Conservation (phyloP, 495 filamentous ascomycete species). For the Antarctomyces pellizariae region DNA sequence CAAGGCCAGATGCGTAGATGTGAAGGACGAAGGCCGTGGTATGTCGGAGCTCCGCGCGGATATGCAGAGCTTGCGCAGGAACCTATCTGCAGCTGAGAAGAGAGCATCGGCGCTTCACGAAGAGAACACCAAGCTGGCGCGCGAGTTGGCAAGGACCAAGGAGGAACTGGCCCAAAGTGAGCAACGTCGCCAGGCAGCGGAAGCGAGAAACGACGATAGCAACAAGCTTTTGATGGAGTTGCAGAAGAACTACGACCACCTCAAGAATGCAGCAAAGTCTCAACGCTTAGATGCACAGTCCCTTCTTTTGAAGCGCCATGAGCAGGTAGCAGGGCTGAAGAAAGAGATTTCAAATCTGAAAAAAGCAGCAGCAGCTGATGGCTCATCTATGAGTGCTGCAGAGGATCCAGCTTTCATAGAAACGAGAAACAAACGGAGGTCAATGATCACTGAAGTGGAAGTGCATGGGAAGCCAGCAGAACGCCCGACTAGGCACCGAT, state of each 20-base stretch:
- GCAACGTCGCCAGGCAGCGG: constrained; percentile 17
- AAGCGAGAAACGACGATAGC: constrained; percentile 19
- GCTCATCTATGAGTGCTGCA: constrained; percentile 6
- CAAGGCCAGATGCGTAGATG: constrained; percentile 13
- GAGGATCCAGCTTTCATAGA: no score
- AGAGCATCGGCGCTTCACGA: constrained; percentile 18
- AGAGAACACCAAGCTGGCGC: constrained; percentile 22
- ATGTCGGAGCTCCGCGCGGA: constrained; percentile 20
- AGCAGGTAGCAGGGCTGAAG: constrained; percentile 34
- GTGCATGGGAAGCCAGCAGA: constrained; percentile 5
- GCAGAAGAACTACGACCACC: constrained; percentile 24
- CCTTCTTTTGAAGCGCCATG: constrained; percentile 38
- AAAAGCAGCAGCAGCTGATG: constrained; percentile 12
- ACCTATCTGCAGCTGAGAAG: constrained; percentile 23
- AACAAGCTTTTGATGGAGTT: constrained; percentile 30
- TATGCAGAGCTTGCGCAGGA: constrained; percentile 19
- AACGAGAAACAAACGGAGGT: not conserved
- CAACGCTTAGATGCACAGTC: constrained; percentile 27
- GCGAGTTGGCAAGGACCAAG: constrained; percentile 15
- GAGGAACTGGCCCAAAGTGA: constrained; percentile 16
- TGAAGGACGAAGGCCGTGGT: constrained; percentile 4
- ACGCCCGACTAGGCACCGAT: no score
- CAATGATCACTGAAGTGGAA: not conserved
- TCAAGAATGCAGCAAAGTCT: constrained; percentile 35
- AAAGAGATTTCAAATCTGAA: constrained; percentile 28